Percentiles rank a stretch among this genome's conserved stretches.
Evolutionary conservation across 768 basidiomycete species (phyloP).

Genomic region (Coprinopsis sp.): DNA sequence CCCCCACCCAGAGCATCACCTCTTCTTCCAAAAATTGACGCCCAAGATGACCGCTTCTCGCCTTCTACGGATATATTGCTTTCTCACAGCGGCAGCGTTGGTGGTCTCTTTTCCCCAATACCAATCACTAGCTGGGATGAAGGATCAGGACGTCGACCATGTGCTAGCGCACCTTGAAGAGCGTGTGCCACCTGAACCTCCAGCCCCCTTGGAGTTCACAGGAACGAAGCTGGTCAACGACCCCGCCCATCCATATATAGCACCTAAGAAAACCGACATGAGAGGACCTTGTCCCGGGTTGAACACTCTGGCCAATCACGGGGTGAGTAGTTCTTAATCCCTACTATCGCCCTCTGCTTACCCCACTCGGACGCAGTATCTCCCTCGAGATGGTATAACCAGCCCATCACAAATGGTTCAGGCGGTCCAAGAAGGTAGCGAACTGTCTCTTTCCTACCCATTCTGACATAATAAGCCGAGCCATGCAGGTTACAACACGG

Average conservation of each 20-base stretch:
- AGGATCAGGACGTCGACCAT: too few relatives aligned
- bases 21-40: too few relatives aligned
- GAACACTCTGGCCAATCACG: slow-evolving; percentile 18
- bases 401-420: slow-evolving; percentile 6
- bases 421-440: slow-evolving; percentile 15
- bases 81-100: too few relatives aligned
- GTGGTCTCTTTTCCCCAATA: too few relatives aligned
- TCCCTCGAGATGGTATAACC: slow-evolving; percentile 8
- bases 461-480: not conserved
- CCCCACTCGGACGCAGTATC: slow-evolving; percentile 3
- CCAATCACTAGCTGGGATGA: too few relatives aligned
- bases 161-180: too few relatives aligned
- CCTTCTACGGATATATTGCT: too few relatives aligned
- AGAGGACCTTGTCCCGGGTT: slow-evolving; percentile 18
- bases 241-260: slow-evolving; percentile 16
- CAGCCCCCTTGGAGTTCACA: not conserved
- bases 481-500: slow-evolving; percentile 15
- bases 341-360: not conserved
- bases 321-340: slow-evolving; percentile 6
- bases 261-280: slow-evolving; percentile 11
- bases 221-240: slow-evolving; percentile 15
- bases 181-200: too few relatives aligned
- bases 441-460: not conserved
- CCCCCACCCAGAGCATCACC: too few relatives aligned
- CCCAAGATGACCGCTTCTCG: too few relatives aligned